Conservation (phyloP, 495 filamentous ascomycete species). For the Neurospora cerealis region DNA sequence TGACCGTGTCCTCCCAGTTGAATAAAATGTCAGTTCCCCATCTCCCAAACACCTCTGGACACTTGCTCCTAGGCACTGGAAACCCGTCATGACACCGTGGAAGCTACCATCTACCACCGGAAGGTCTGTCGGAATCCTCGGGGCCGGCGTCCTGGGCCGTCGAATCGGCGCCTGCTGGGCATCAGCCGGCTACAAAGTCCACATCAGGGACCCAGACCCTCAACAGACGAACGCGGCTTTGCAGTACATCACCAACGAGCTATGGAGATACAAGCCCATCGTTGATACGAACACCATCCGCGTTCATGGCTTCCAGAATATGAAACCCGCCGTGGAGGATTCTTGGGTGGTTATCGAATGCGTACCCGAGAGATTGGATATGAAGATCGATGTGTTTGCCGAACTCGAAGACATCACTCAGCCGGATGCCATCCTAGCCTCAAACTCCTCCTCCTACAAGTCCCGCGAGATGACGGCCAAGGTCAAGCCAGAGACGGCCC, state of each 20-base stretch:
- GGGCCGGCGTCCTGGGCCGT: conserved; percentile 19
- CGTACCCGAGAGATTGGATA: conserved; percentile 36
- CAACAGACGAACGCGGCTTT: conserved; percentile 13
- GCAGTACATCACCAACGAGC: background rate
- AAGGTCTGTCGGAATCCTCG: conserved; percentile 12
- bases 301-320: conserved; percentile 15
- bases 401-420: conserved; percentile 29
- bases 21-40: background rate
- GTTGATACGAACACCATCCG: background rate
- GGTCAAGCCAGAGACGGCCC: conserved; percentile 20
- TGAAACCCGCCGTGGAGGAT: conserved; percentile 26
- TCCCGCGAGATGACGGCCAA: conserved; percentile 31
- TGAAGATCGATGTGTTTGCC: conserved; percentile 37
- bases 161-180: conserved; percentile 21
- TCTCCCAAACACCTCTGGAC: background rate
- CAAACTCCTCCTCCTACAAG: conserved; percentile 38
- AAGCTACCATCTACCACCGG: conserved; percentile 5
- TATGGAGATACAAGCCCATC: background rate
- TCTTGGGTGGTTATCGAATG: conserved; percentile 40
- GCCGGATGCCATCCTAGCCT: conserved; percentile 33
- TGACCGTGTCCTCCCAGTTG: background rate
- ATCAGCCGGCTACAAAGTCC: conserved; percentile 22
- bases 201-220: conserved; percentile 18
- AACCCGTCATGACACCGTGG: conserved; percentile 2
- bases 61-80: background rate